phyloP scores from a whole-genome alignment of 306 rosid species.

The Cotoneaster glaucophyllus region DNA sequence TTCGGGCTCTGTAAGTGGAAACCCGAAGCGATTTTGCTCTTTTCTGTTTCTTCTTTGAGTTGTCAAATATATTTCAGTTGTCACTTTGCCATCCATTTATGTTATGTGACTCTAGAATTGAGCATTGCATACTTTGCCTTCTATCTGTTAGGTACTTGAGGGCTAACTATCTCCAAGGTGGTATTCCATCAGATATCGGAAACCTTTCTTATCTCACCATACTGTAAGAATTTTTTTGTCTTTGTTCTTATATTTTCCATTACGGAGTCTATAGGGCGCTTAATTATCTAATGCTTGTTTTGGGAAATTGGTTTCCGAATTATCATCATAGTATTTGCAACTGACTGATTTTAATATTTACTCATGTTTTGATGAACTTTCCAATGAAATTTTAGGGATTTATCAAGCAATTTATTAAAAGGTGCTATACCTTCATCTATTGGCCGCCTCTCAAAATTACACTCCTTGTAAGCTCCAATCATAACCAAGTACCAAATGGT shows the following conservation, averaged over 20 bases:
- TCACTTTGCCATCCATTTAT: background rate
- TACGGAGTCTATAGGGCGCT: background rate
- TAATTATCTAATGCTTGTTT: background rate
- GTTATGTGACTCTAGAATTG: background rate
- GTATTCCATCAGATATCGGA: constrained; percentile 82
- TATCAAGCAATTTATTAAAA: constrained; percentile 78
- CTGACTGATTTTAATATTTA: background rate
- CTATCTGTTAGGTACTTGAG: constrained; percentile 64
- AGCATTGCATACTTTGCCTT: background rate
- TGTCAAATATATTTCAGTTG: background rate
- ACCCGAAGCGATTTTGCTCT: background rate
- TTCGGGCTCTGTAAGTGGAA: constrained; percentile 75
- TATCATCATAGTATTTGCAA: background rate
- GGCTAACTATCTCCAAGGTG: constrained; percentile 89
- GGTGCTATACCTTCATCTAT: constrained; percentile 93
- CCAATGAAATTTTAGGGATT: constrained; percentile 46
- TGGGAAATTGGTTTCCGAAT: background rate
- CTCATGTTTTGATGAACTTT: constrained; percentile 8
- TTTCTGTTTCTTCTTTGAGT: background rate
- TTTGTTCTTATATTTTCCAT: background rate
- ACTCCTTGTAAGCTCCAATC: constrained; percentile 50
- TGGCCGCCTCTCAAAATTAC: constrained; percentile 70
- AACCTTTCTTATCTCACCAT: constrained; percentile 81
- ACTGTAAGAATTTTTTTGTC: constrained; percentile 40
- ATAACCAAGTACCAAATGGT: background rate